A percentile compares a stretch with the other conserved stretches of the same genome.
Evolutionary conservation across 2,329 filamentous ascomycete genomes (phyloP).

Genomic region (Cadophora luteo-olivacea): DNA sequence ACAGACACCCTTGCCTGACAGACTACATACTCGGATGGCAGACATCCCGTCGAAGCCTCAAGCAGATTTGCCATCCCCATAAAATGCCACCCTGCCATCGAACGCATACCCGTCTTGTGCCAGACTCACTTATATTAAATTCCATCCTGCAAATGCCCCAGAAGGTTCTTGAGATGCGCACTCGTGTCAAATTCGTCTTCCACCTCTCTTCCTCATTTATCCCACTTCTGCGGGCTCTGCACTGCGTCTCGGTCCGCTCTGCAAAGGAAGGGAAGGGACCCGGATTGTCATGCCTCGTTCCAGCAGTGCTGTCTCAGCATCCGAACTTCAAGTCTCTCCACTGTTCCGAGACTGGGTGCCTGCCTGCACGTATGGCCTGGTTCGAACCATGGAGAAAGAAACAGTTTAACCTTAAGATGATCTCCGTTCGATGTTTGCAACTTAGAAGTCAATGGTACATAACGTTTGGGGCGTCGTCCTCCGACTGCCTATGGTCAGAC

Average conservation of each 20-base stretch:
- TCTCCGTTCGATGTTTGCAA: conserved; percentile 12
- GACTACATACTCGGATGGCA: not conserved
- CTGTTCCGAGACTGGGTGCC: not conserved
- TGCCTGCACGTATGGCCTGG: not conserved
- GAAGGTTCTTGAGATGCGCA: not conserved
- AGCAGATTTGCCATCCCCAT: not conserved
- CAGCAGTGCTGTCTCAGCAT: conserved; percentile 14
- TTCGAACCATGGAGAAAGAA: not conserved
- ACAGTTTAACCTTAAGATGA: conserved; percentile 17
- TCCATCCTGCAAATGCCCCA: not conserved
- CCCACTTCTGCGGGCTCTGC: not conserved
- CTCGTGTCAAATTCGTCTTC: not conserved
- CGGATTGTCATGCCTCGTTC: not conserved
- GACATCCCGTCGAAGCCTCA: not conserved
- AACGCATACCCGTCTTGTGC: not conserved
- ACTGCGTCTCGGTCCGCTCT: not conserved
- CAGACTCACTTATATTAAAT: conserved; percentile 7
- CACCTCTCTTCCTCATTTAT: not conserved
- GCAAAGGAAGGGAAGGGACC: not conserved
- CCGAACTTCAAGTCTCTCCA: not conserved
- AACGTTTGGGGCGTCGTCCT: not conserved
- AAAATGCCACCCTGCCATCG: not conserved
- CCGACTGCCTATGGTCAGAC: not conserved
- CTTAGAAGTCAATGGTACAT: not conserved
- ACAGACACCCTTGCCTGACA: not conserved